phyloP scores from a whole-genome alignment of 2,329 filamentous ascomycete species.

The Neopestalotiopsis clavispora region DNA sequence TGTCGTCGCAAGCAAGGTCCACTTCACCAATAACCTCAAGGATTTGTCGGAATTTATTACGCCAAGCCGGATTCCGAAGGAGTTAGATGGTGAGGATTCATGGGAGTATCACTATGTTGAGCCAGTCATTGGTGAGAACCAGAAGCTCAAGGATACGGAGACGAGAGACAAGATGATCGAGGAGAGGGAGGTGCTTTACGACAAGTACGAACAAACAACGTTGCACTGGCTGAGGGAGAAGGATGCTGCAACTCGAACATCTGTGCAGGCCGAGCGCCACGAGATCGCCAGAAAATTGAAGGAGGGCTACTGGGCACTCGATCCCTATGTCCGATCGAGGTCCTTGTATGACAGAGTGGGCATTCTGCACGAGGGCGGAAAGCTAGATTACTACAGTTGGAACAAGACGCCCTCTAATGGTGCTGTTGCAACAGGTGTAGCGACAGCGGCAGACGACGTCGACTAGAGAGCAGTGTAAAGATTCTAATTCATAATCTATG shows the following conservation, averaged over 20 bases:
- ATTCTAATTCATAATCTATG: slow-evolving; percentile 5
- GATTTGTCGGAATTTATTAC: slow-evolving; percentile 82
- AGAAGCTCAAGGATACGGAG: slow-evolving; percentile 67
- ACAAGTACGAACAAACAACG: slow-evolving; percentile 76
- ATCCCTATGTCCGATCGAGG: slow-evolving; percentile 83
- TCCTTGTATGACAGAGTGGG: slow-evolving; percentile 86
- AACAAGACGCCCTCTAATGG: slow-evolving; percentile 27
- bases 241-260: slow-evolving; percentile 49
- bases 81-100: slow-evolving; percentile 84
- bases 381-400: slow-evolving; percentile 70
- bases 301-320: slow-evolving; percentile 85
- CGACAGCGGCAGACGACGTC: slow-evolving; percentile 50
- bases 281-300: slow-evolving; percentile 67
- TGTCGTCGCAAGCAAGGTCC: slow-evolving; percentile 90
- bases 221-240: slow-evolving; percentile 72
- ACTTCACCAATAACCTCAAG: slow-evolving; percentile 83
- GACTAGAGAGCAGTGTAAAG: slow-evolving; percentile 38
- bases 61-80: slow-evolving; percentile 73
- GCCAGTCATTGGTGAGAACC: slow-evolving; percentile 77
- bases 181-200: slow-evolving; percentile 68
- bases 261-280: slow-evolving; percentile 62
- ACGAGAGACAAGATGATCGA: slow-evolving; percentile 67
- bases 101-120: slow-evolving; percentile 86
- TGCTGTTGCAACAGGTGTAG: slow-evolving; percentile 27
- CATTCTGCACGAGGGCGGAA: slow-evolving; percentile 69